These are phyloP conservation scores for Lipomyces lipofer DNA, from an alignment of 805 yeast genomes.

Conservation along the genomic window DNA sequence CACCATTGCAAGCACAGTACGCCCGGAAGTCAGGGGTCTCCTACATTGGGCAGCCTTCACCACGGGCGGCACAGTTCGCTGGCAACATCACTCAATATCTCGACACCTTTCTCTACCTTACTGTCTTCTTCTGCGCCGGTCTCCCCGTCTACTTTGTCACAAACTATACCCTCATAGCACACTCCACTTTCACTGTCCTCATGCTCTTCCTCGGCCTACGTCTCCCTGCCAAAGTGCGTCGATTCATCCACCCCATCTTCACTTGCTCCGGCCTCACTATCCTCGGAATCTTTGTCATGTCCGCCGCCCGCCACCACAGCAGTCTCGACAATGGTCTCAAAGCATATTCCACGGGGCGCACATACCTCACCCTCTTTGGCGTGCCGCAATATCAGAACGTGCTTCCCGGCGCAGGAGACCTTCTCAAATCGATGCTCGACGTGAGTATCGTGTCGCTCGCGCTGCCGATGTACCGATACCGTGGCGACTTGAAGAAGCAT, in stretches of 20 bases:
- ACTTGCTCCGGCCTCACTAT: conserved; percentile 65
- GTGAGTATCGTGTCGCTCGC: conserved; percentile 73
- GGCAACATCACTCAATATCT: conserved; percentile 25
- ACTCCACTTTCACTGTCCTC: conserved; percentile 59
- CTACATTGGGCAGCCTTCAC: conserved; percentile 18
- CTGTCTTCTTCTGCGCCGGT: conserved; percentile 52
- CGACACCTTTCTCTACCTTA: conserved; percentile 26
- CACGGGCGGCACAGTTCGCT: conserved; percentile 29
- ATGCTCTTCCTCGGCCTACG: conserved; percentile 53
- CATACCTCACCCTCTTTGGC: conserved; percentile 59
- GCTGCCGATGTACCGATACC: conserved; percentile 73
- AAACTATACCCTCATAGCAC: conserved; percentile 61
- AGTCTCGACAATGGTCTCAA: conserved; percentile 50
- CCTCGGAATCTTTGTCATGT: conserved; percentile 60
- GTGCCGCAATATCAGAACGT: conserved; percentile 35
- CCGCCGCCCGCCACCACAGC: conserved; percentile 51
- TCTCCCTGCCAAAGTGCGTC: conserved; percentile 50
- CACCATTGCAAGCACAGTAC: neutral
- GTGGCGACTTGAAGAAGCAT: conserved; percentile 61
- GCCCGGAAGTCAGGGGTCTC: neutral
- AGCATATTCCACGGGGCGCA: conserved; percentile 68
- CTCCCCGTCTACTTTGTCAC: conserved; percentile 60
- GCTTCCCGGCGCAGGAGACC: conserved; percentile 83
- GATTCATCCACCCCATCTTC: conserved; percentile 68
- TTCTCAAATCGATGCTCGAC: conserved; percentile 69